Percentiles rank a stretch among this genome's conserved stretches.
These are phyloP conservation scores for Sporisorium sorghi DNA, from an alignment of 1,284 basidiomycete species.

Conservation along the genomic window DNA sequence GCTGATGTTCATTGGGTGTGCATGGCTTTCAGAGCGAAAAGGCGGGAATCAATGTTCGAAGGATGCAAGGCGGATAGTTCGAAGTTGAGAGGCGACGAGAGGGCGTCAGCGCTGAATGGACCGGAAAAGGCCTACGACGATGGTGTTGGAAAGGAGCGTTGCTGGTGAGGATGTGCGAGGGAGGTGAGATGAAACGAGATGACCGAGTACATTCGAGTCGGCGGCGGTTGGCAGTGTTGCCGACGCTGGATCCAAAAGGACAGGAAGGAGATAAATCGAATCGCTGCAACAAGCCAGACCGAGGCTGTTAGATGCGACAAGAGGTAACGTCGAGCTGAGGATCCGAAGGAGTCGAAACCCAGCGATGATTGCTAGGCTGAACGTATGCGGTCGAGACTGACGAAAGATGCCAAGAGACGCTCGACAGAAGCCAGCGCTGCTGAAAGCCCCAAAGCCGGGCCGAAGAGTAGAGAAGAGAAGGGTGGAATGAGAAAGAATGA, in stretches of 20 bases:
- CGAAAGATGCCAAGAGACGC: too few relatives aligned
- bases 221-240: background rate
- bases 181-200: background rate
- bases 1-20: background rate
- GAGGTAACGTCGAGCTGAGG: too few relatives aligned
- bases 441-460: background rate
- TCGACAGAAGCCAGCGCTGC: too few relatives aligned
- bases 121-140: background rate
- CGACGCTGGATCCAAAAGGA: background rate
- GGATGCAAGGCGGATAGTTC: background rate
- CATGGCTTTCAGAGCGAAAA: background rate
- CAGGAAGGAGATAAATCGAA: background rate
- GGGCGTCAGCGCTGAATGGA: background rate
- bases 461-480: background rate
- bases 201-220: conserved; percentile 2
- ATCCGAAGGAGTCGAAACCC: too few relatives aligned
- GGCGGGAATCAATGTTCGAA: background rate
- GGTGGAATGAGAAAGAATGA: background rate
- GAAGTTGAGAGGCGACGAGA: background rate
- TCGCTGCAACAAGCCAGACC: background rate
- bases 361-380: background rate
- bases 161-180: background rate
- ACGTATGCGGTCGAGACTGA: background rate
- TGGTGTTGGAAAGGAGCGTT: background rate
- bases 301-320: background rate